Evolutionary conservation across 352 stramenopile genomes (phyloP).

Genomic region (Phytophthora idaei): DNA sequence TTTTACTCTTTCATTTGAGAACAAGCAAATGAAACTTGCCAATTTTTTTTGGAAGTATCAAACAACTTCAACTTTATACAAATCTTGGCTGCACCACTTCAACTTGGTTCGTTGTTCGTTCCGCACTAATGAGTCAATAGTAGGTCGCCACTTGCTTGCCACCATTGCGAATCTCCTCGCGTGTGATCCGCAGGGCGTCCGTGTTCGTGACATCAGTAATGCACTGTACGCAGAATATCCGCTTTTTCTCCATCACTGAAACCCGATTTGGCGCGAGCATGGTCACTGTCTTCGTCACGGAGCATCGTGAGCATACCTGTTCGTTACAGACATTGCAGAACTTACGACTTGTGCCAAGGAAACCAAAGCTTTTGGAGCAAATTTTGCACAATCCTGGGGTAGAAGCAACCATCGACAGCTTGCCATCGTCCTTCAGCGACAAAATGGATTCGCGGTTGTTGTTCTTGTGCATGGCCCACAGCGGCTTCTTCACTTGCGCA

Average conservation of each 20-base stretch:
- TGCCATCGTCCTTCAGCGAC: constrained; percentile 15
- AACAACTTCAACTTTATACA: neutral
- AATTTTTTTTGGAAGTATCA: too few species aligned
- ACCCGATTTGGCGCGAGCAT: constrained; percentile 11
- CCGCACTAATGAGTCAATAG: constrained; percentile 5
- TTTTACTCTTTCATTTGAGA: constrained; percentile 40
- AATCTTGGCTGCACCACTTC: neutral
- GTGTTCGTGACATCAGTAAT: constrained; percentile 22
- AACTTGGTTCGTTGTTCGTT: neutral
- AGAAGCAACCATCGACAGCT: neutral
- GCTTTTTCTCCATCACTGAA: constrained; percentile 23
- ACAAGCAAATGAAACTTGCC: neutral
- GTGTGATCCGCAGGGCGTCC: constrained; percentile 28
- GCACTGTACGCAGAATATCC: constrained; percentile 25
- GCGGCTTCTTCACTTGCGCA: constrained; percentile 36
- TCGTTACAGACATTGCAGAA: constrained; percentile 25
- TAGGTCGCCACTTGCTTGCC: constrained; percentile 8
- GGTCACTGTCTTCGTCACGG: constrained; percentile 23
- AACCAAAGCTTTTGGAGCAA: constrained; percentile 36
- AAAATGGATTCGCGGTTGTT: constrained; percentile 20
- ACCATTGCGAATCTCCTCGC: constrained; percentile 30
- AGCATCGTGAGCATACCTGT: constrained; percentile 28
- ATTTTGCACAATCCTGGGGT: constrained; percentile 31
- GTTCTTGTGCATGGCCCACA: constrained; percentile 24
- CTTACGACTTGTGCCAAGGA: constrained; percentile 33